phyloP scores from a whole-genome alignment of 2,329 filamentous ascomycete genomes.

The Alternaria consortialis region DNA sequence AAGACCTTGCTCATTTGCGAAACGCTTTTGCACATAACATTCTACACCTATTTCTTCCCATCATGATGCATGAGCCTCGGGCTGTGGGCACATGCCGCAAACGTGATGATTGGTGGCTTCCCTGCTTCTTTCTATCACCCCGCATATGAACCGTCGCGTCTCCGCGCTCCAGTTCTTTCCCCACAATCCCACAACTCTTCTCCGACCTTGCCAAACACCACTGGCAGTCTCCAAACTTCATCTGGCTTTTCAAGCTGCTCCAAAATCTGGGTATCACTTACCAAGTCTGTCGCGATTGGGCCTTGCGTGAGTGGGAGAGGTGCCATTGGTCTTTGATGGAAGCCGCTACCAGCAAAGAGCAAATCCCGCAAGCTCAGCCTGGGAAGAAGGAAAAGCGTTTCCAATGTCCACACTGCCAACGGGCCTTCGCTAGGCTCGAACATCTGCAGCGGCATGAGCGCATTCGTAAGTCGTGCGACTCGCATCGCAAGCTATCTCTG shows the following conservation, averaged over 20 bases:
- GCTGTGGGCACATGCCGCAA: neutral
- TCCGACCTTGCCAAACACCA: conserved; percentile 19
- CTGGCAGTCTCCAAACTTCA: conserved; percentile 20
- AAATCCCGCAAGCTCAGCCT: conserved; percentile 22
- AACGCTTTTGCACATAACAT: neutral
- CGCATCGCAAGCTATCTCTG: conserved; percentile 9
- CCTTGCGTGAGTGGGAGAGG: neutral
- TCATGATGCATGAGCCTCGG: conserved; percentile 5
- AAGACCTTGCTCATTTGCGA: neutral
- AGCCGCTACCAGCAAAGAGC: conserved; percentile 25
- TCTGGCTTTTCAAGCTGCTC: conserved; percentile 11
- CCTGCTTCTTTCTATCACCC: conserved; percentile 22
- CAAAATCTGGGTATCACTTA: neutral
- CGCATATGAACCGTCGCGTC: conserved; percentile 26
- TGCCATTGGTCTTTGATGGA: conserved; percentile 30
- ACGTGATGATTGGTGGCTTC: conserved; percentile 15
- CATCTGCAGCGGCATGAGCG: conserved; percentile 54
- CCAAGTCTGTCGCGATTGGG: conserved; percentile 14
- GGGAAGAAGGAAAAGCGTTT: conserved; percentile 50
- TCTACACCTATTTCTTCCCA: neutral
- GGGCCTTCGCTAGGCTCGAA: conserved; percentile 51
- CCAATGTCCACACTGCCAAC: conserved; percentile 44
- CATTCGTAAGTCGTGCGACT: conserved; percentile 42
- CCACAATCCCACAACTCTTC: conserved; percentile 29
- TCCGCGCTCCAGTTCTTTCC: conserved; percentile 27